Base-by-base conservation (phyloP, 2,329 filamentous ascomycete genomes). In the Neoascochyta sp. region DNA sequence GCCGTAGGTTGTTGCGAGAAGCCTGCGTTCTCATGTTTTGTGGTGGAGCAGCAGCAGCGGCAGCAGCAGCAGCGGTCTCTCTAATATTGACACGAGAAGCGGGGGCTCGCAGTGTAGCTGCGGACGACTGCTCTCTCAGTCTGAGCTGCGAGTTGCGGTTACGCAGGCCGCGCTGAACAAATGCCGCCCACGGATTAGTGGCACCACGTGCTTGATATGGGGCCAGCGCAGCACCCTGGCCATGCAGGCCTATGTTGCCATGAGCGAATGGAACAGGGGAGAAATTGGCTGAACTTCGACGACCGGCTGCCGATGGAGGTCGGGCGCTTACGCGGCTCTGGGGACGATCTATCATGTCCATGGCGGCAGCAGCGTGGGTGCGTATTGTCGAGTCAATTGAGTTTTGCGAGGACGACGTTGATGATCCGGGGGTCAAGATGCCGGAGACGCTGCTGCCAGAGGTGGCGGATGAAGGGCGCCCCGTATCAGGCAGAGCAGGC, bases 91-190 rank as follows among this genome's bases (percentile, higher is more conserved):
- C 54, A 14, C 57, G 54, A 29, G 60, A 64, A 25, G 38, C 54
- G 5, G 46, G 44, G 15, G 60, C 45, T 22, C 61, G 48, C 12
- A 65, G 37, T 6, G 60, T 65, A 12, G 59, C 62, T 7, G 52
- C 61, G 7, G 63, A 65, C 9, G 61, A 56, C 39, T 64, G 60
- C 11, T 65, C 62, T 29, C 60, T 52, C 7, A 64, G 46, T 13
- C 52, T 47, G 15, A 60, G 52, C 16, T 56, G 57, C 6, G 62
- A 60, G 16, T 45, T 61, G 14, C 54, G 53, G 13, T 32, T 43
- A 22, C 50, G 41, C 9, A 54, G 36, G 14, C 31, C 43, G 14
- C 48, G 41, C 20, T 54, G 39, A 2, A 63, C 54, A 26, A 58
- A 63, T 5, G 56, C 50, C 29, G 52, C 58, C 56, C 57, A 65